A percentile compares a stretch with the other conserved stretches of the same genome.
Evolutionary conservation across 306 rosid species (phyloP).

Genomic region (Cajanus cajan): DNA sequence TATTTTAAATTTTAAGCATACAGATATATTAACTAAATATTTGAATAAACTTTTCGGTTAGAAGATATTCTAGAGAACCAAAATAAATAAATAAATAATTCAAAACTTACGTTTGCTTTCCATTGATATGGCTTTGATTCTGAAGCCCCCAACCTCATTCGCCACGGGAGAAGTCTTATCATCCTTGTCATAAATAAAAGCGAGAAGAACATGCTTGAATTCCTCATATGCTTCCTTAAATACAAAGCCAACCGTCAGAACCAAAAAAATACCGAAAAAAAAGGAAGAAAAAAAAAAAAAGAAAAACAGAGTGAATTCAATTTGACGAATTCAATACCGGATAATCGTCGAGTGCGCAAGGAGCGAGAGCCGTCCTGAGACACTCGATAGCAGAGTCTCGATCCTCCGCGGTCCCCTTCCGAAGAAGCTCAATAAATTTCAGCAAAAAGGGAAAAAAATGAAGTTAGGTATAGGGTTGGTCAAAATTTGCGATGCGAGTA

Average conservation of each 20-base stretch:
- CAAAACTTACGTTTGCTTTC: too few species aligned
- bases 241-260: constrained; percentile 46
- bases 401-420: constrained; percentile 74
- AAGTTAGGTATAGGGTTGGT: too few species aligned
- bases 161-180: constrained; percentile 86
- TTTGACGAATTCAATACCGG: constrained; percentile 56
- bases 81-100: too few species aligned
- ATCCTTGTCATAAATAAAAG: constrained; percentile 87
- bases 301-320: not conserved
- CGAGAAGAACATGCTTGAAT: constrained; percentile 95
- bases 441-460: not conserved
- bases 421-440: constrained; percentile 94
- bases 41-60: too few species aligned
- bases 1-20: too few species aligned
- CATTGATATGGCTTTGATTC: too few species aligned
- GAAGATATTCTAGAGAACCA: too few species aligned
- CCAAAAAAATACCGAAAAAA: not conserved
- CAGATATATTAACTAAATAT: too few species aligned
- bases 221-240: constrained; percentile 99
- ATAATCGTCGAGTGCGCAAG: constrained; percentile 95
- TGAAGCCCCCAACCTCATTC: too few species aligned
- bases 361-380: constrained; percentile 84
- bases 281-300: not conserved
- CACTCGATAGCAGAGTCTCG: constrained; percentile 86
- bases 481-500: too few species aligned